phyloP scores from a whole-genome alignment of 345 rosid genomes.

The Balakata baccata region DNA sequence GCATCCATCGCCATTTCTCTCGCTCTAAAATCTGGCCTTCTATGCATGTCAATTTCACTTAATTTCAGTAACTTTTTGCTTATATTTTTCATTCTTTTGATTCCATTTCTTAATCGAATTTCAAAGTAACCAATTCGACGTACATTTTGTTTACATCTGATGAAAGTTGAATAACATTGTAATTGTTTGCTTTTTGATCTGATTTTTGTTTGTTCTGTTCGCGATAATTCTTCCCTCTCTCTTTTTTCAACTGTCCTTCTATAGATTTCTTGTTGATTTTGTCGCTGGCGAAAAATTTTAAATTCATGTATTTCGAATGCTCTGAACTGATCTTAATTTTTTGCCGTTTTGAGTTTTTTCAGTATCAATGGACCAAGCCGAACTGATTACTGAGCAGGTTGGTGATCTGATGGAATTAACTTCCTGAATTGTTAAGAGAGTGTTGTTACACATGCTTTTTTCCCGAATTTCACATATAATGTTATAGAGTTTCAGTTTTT shows the following conservation, averaged over 20 bases:
- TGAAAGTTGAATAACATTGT: neutral
- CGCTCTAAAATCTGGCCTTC: neutral
- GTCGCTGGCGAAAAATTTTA: neutral
- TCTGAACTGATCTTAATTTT: conserved; percentile 27
- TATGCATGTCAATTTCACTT: neutral
- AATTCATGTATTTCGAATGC: neutral
- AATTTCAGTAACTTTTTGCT: neutral
- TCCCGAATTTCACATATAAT: too few relatives aligned
- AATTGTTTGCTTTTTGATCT: neutral
- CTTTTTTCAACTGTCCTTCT: neutral
- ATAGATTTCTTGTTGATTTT: neutral
- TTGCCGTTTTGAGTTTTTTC: conserved; percentile 27
- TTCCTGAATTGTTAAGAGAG: neutral
- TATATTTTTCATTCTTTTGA: neutral
- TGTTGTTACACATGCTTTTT: neutral
- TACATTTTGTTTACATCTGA: neutral
- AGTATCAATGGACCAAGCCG: conserved; percentile 71
- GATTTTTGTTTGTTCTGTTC: neutral
- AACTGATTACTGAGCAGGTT: conserved; percentile 73
- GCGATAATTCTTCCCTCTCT: neutral
- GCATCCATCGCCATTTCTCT: neutral
- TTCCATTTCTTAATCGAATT: neutral
- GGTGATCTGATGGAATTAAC: conserved; percentile 19
- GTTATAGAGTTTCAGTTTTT: neutral
- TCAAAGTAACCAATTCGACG: neutral